Evolutionary conservation across 1,139 yeast genomes (phyloP).

Genomic region (Sugiyamaella novakii): DNA sequence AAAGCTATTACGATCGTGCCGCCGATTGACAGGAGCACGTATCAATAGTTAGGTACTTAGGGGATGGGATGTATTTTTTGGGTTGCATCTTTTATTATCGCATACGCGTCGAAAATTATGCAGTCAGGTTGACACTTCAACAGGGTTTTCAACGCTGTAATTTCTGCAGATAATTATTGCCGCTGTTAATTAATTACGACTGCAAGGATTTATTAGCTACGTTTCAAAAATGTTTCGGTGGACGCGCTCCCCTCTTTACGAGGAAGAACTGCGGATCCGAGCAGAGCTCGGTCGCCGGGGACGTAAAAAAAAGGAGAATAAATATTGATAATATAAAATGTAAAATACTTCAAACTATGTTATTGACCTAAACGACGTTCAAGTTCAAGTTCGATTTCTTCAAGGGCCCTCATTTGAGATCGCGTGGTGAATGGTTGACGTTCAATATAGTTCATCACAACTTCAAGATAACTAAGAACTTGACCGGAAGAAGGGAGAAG

Average conservation of each 20-base stretch:
- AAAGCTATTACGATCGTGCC: too few relatives aligned
- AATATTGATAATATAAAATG: background rate
- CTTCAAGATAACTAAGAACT: constrained; percentile 19
- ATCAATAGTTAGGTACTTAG: too few relatives aligned
- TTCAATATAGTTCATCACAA: constrained; percentile 19
- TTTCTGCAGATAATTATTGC: too few relatives aligned
- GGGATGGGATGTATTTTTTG: too few relatives aligned
- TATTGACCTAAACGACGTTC: constrained; percentile 2
- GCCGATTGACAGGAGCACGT: too few relatives aligned
- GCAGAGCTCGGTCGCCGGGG: constrained; percentile 7
- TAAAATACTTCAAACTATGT: background rate
- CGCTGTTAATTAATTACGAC: too few relatives aligned
- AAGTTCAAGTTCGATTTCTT: constrained; percentile 21
- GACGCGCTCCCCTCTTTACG: background rate
- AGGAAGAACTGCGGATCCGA: background rate
- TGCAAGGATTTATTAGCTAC: too few relatives aligned
- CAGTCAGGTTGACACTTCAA: too few relatives aligned
- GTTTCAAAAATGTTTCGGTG: too few relatives aligned
- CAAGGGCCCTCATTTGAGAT: constrained; percentile 22
- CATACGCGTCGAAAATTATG: too few relatives aligned
- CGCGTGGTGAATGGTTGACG: constrained; percentile 20
- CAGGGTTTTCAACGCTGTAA: too few relatives aligned
- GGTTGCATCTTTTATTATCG: too few relatives aligned
- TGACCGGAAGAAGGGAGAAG: constrained; percentile 19
- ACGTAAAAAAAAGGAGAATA: background rate